These are phyloP conservation scores for Penicillium verrucosum DNA, from an alignment of 2,329 filamentous ascomycete species.

Conservation along the genomic window DNA sequence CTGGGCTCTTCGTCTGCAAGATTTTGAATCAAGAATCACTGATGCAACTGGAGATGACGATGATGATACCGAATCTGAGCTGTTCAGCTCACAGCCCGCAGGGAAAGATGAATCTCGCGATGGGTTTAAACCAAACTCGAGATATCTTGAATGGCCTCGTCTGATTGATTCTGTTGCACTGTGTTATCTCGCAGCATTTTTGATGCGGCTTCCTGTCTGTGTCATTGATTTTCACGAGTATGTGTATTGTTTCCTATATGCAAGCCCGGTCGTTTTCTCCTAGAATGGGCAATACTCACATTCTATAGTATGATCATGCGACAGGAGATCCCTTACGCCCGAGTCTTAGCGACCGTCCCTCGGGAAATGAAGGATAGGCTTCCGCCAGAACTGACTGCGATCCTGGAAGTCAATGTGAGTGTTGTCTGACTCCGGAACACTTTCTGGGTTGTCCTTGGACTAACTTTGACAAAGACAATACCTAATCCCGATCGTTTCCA, in stretches of 20 bases:
- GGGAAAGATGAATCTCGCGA: conserved; percentile 45
- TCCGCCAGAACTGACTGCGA: conserved; percentile 39
- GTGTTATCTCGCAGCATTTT: conserved; percentile 73
- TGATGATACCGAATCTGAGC: conserved; percentile 43
- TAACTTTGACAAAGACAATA: conserved; percentile 29
- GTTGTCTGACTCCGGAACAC: background rate
- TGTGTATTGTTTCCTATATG: conserved; percentile 1
- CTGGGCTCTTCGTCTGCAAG: conserved; percentile 72
- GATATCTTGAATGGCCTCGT: conserved; percentile 53
- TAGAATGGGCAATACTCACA: background rate
- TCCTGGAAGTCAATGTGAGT: conserved; percentile 41
- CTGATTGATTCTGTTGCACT: conserved; percentile 72
- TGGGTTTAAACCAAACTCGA: conserved; percentile 33
- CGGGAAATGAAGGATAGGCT: conserved; percentile 45
- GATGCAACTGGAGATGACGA: conserved; percentile 35
- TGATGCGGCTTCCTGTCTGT: conserved; percentile 73
- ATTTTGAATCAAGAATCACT: conserved; percentile 49
- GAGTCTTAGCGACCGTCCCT: conserved; percentile 52
- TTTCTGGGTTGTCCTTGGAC: background rate
- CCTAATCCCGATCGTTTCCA: conserved; percentile 61
- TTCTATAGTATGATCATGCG: conserved; percentile 50
- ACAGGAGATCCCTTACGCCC: conserved; percentile 70
- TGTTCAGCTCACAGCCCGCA: conserved; percentile 60
- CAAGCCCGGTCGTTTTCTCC: background rate
- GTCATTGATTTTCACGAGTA: conserved; percentile 65